phyloP scores from a whole-genome alignment of 768 basidiomycete genomes.

The Phylloporus arenicola region DNA sequence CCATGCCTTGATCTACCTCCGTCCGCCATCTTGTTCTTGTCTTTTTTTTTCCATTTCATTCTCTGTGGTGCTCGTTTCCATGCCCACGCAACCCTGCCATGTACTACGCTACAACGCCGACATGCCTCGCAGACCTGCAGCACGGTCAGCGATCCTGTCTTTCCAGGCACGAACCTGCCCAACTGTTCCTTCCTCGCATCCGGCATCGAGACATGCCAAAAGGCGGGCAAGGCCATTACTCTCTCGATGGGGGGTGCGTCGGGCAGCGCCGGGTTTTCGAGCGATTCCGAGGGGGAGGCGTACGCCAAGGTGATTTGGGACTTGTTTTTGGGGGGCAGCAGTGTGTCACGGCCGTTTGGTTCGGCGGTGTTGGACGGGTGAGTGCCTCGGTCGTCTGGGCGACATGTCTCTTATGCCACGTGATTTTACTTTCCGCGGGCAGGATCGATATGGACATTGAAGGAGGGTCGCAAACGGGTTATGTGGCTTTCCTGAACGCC shows the following conservation, averaged over 20 bases:
- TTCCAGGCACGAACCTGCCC: slow-evolving; percentile 57
- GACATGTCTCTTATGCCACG: neutral
- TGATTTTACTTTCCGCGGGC: neutral
- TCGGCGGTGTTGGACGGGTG: slow-evolving; percentile 69
- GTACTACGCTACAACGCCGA: neutral
- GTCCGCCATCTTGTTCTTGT: neutral
- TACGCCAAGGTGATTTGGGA: slow-evolving; percentile 68
- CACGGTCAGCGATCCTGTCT: slow-evolving; percentile 47
- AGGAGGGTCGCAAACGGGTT: slow-evolving; percentile 33
- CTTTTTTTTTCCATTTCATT: neutral
- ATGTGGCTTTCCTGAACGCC: slow-evolving; percentile 26
- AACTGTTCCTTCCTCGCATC: slow-evolving; percentile 56
- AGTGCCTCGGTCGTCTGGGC: neutral
- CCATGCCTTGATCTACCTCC: neutral
- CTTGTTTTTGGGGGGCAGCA: slow-evolving; percentile 61
- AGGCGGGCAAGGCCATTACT: slow-evolving; percentile 56
- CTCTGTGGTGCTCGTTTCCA: neutral
- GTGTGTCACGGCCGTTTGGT: slow-evolving; percentile 64
- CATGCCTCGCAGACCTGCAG: slow-evolving; percentile 52
- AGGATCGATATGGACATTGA: slow-evolving; percentile 46
- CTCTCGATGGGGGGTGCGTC: slow-evolving; percentile 58
- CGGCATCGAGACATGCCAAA: slow-evolving; percentile 62
- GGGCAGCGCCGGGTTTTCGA: slow-evolving; percentile 55
- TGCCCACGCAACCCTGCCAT: neutral
- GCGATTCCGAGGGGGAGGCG: slow-evolving; percentile 48